Conservation (phyloP, 306 rosid genomes). For the Quercus bicolor region DNA sequence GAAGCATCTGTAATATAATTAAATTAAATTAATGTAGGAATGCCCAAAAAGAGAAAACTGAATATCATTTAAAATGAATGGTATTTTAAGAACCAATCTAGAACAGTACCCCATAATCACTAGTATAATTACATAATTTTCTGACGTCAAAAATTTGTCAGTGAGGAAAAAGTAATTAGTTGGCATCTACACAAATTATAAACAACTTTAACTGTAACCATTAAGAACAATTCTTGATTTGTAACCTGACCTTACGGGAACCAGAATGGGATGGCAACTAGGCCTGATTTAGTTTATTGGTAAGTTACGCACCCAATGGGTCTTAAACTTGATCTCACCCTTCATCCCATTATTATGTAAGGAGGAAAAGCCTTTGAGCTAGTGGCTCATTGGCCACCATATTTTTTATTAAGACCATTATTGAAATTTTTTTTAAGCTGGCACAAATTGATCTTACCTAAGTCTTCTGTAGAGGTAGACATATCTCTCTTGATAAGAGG, state of each 20-base stretch:
- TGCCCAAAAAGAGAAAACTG: constrained; percentile 6
- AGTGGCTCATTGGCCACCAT: not conserved
- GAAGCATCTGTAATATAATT: constrained; percentile 31
- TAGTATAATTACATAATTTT: not conserved
- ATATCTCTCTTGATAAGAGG: constrained; percentile 49
- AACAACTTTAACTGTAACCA: not conserved
- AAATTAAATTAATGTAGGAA: constrained; percentile 21
- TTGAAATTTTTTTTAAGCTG: not conserved
- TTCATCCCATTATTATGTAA: too few species aligned
- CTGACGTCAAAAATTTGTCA: not conserved
- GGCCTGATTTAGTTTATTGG: not conserved
- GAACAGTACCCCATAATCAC: not conserved
- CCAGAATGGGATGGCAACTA: not conserved
- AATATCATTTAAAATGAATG: not conserved
- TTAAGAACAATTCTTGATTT: not conserved
- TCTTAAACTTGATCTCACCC: too few species aligned
- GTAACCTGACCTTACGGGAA: not conserved
- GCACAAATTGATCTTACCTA: constrained; percentile 48
- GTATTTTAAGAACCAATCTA: not conserved
- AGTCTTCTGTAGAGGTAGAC: constrained; percentile 82
- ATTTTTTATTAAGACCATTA: not conserved
- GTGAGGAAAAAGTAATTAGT: not conserved
- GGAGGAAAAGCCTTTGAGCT: too few species aligned
- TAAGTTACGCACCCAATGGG: too few species aligned
- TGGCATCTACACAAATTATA: not conserved